Evolutionary conservation across 1,284 basidiomycete species (phyloP), one percentile per base, ranked within the genome.

Genomic region (Erythrobasidium hasegawianum): DNA sequence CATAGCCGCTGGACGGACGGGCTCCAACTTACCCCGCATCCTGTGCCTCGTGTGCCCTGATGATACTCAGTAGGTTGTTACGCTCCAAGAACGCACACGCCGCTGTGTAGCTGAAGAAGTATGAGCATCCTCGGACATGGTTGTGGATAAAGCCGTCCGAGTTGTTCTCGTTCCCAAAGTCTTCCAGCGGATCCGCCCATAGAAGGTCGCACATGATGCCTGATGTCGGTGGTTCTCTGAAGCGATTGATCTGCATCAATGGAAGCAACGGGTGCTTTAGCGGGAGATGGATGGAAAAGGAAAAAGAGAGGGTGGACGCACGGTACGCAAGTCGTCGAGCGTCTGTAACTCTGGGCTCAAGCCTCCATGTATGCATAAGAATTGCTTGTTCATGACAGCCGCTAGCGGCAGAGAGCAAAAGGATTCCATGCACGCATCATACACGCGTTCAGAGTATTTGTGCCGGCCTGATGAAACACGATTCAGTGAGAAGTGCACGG

Each of bases 381-480:
- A 96, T 77, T 96, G 92, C 79, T 95, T 95, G 83, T 96, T 96
- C 90, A 96, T 94, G 76, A 96, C 80, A 16, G 92, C 93, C 0
- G 92, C 92, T 1, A 96, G 83, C 1, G 93, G 93, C 1, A 96
- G 82, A 2, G 88, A 85, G 78, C 92, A 95, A 81, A 96, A 96
- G 0, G 89, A 89, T 58, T 93, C 88, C 87, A 91, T 92, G 81
- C 88, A 90, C 26, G 88, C 89, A 71, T 94, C 89, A 77, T 93
- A 94, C 64, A 94, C 84, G 24, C 85, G 84, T 73, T 93, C 90
- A 0, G 89, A 91, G 78, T 94, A 94, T 79, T 93, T 94, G 81
- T 93, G 90, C 79, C 92, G 91, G 81, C 89, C 88, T 90, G 72
- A n/a, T 26, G 27, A 29, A 45, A 22, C n/a, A n/a, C n/a, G n/a